Evolutionary conservation across 2,329 filamentous ascomycete genomes (phyloP), one percentile per base, ranked within the genome.

Genomic region (Aspergillus piperis): DNA sequence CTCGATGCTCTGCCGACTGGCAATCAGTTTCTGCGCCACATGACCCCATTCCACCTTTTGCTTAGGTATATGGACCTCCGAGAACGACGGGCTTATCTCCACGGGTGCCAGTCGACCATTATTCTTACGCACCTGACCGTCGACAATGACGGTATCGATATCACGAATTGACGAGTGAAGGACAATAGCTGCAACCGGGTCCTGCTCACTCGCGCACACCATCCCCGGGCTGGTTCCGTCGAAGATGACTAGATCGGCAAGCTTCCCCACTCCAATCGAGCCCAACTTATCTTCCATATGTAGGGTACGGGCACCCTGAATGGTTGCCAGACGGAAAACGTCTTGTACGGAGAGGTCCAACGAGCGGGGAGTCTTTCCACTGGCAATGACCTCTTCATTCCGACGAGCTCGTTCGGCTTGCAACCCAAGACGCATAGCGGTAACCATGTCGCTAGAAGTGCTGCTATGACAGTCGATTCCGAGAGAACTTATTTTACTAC

Each of bases 401-500:
- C 65, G 61, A 6, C 23, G 8, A n/a, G 62, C 60, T 6, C 71
- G 63, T 21, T 66, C 67, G 27, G 66, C 53, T 57, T 71, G 69
- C 32, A 75, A 54, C 2, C 64, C 68, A 10, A 70, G 59, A 1
- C 70, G 67, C 52, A 72, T 70, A 49, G 72, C 68, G 13, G 64
- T 66, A 8, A 70, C 51, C 15, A 75, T 69, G 49, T 69, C 67
- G 2, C 59, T 57, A 2, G 70, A 67, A 54, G 69, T 71, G 60
- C 68, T 71, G 36, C 65, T 67, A 61, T 75, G 71, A 50, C 70
- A 75, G 60, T 75, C 73, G 8, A 73, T 62, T 2, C 73, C 73
- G 2, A 75, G 51, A 1, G 70, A 70, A 8, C 53, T 60, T 15
- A 66, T 66, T 3, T 57, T 42, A 1, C 58, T 54, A n/a, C 67